Evolutionary conservation across 2,329 filamentous ascomycete genomes (phyloP).

Genomic region (Neocatenulostroma microsporum): DNA sequence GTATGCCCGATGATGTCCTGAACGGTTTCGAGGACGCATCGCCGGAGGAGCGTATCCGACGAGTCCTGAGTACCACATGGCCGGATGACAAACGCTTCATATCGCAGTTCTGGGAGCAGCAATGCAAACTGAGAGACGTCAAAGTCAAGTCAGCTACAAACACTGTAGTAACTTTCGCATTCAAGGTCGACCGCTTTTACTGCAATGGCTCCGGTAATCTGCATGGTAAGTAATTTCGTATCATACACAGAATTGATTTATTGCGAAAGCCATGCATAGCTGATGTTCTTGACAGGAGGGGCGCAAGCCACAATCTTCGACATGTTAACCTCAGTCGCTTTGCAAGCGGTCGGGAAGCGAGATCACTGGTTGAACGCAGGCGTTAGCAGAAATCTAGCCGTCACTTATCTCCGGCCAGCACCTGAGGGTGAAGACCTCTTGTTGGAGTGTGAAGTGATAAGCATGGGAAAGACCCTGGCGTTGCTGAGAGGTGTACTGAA

Average conservation of each 20-base stretch:
- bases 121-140: constrained; percentile 24
- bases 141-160: constrained; percentile 29
- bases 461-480: constrained; percentile 36
- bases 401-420: constrained; percentile 39
- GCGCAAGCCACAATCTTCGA: constrained; percentile 45
- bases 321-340: constrained; percentile 40
- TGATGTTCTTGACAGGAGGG: too few relatives aligned
- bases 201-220: constrained; percentile 43
- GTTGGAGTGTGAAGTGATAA: constrained; percentile 39
- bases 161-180: constrained; percentile 35
- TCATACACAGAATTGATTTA: too few relatives aligned
- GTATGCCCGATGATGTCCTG: constrained; percentile 1
- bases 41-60: constrained; percentile 20
- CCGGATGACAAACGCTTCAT: constrained; percentile 10
- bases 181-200: constrained; percentile 38
- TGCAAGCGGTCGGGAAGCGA: constrained; percentile 20
- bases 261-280: too few relatives aligned
- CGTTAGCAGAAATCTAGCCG: constrained; percentile 37
- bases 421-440: constrained; percentile 33
- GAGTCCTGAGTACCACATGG: constrained; percentile 8
- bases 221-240: too few relatives aligned
- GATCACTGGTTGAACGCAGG: constrained; percentile 39
- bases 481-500: constrained; percentile 35
- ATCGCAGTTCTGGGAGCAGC: constrained; percentile 13
- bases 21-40: constrained; percentile 13